Evolutionary conservation across 352 stramenopile genomes (phyloP).

Genomic region (Globisporangium canariense): DNA sequence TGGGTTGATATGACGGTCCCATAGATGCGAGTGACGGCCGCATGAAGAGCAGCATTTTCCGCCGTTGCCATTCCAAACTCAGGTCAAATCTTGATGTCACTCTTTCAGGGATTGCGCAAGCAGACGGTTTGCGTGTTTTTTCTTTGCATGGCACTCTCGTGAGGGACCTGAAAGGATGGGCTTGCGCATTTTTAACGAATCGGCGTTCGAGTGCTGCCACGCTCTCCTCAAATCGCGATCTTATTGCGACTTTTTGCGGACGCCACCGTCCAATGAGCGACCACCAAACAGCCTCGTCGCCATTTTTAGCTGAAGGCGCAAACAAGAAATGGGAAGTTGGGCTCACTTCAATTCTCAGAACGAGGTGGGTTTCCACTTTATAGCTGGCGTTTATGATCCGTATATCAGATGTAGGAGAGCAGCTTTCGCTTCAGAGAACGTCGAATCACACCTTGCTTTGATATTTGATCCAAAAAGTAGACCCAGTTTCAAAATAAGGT

Average conservation of each 20-base stretch:
- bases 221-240: background rate
- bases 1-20: background rate
- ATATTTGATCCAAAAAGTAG: no score
- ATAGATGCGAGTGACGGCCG: no score
- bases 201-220: slow-evolving; percentile 1
- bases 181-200: slow-evolving; percentile 10
- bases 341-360: no score
- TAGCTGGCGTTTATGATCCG: no score
- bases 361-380: no score
- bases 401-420: no score
- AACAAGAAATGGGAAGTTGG: no score
- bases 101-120: slow-evolving; percentile 8
- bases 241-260: slow-evolving; percentile 8
- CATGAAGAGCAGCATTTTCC: background rate
- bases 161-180: background rate
- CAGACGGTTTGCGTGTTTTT: background rate
- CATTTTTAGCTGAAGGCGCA: background rate
- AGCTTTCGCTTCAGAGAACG: no score
- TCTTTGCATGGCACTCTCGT: slow-evolving; percentile 2
- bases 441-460: no score
- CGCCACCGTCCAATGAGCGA: slow-evolving; percentile 5
- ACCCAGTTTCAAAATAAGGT: background rate
- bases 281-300: slow-evolving; percentile 11
- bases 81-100: background rate
- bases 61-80: background rate